phyloP scores from a whole-genome alignment of 805 yeast species.

The Hanseniaspora nectarophila region DNA sequence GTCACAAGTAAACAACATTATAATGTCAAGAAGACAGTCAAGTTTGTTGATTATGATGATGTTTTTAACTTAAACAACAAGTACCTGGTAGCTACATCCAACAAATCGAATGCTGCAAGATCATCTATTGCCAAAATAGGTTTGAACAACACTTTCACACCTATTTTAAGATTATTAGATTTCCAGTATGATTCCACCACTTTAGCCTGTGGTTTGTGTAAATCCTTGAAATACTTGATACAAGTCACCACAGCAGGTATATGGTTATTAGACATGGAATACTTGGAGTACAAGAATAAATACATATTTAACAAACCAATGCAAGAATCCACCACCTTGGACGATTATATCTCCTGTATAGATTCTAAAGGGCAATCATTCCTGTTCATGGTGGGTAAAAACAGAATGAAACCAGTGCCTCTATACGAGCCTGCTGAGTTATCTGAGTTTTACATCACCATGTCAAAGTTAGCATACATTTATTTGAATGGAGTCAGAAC shows the following conservation, averaged over 20 bases:
- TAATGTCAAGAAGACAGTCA: constrained; percentile 50
- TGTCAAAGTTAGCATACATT: constrained; percentile 49
- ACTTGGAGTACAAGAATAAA: constrained; percentile 43
- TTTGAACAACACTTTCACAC: constrained; percentile 61
- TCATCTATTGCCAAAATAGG: constrained; percentile 36
- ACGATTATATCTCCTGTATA: constrained; percentile 51
- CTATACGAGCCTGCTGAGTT: constrained; percentile 30
- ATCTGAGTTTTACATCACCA: constrained; percentile 47
- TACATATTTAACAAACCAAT: constrained; percentile 37
- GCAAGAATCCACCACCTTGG: constrained; percentile 45
- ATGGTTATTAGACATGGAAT: constrained; percentile 44
- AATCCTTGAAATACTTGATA: constrained; percentile 45
- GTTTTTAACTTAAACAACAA: constrained; percentile 61
- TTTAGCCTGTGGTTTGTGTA: constrained; percentile 51
- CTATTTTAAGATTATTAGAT: constrained; percentile 45
- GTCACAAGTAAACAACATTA: constrained; percentile 58
- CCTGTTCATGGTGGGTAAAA: constrained; percentile 38
- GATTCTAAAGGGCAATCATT: constrained; percentile 61
- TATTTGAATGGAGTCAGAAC: constrained; percentile 35
- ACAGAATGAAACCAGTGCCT: constrained; percentile 25
- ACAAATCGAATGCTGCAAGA: background rate
- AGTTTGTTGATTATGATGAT: constrained; percentile 58
- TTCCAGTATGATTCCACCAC: constrained; percentile 51
- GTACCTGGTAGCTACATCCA: constrained; percentile 56
- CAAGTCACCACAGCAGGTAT: constrained; percentile 64